Base-by-base conservation (phyloP, 345 rosid genomes). In the Melaleuca quinquenervia region DNA sequence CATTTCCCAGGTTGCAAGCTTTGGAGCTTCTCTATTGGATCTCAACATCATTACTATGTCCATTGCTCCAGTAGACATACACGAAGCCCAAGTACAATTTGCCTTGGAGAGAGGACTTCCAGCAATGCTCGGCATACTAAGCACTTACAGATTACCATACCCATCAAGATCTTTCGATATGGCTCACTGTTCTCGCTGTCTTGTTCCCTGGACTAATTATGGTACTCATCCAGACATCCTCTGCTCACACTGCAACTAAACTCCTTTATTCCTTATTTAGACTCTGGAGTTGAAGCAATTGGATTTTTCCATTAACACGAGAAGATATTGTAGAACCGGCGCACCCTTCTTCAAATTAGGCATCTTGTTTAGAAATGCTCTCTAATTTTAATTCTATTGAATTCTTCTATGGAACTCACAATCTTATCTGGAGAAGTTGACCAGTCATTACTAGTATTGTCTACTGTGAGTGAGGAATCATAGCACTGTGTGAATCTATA, bases 111-210 rank as follows among this genome's bases (percentile, higher is more conserved):
- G 96, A 87, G 96, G 96, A 87, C 86, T 95, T 82, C 98, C 96
- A 11, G 94, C 94, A 22, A 91, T 94, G 94, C 88, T 95, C 22
- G 94, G 98, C 58, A 85, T 95, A 36, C 88, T 95, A 50, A 90
- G 93, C 90, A 89, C 92, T 70, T 87, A 93, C 85, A 89, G 92
- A 62, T 87, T 95, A 52, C 95, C 97, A 41, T 94, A 87, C 88
- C 94, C 98, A 0, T 89, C 95, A 7, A 92, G 92, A 51, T 91
- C 98, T 75, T 95, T 94, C 4, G 96, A 95, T 64, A 89, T 95
- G 93, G 94, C 90, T 82, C 98, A 94, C 82, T 95, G 98, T 83
- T 93, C 98, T 84, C 91, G 98, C 78, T 95, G 96, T 91, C 93
- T 94, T 36, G 93, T 92, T 16, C 93, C 82, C 20, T 95, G 96